phyloP scores from a whole-genome alignment of 129 eudicot species.

The Gnaphalium uliginosum region DNA sequence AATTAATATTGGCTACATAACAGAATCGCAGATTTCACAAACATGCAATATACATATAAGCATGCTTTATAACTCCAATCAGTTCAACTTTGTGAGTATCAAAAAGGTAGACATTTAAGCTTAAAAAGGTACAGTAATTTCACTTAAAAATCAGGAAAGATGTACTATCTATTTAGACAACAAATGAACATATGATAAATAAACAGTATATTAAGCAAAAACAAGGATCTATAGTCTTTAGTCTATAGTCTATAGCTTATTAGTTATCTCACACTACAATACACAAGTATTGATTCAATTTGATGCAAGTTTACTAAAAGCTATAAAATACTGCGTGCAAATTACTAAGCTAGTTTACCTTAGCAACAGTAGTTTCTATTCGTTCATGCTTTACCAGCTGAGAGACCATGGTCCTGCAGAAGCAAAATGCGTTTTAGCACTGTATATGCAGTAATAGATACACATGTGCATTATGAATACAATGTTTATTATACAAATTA shows the following conservation, averaged over 20 bases:
- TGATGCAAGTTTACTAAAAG: neutral
- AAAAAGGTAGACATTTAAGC: neutral
- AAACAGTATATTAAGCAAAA: neutral
- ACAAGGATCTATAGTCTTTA: neutral
- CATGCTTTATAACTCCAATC: constrained; percentile 5
- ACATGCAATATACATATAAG: neutral
- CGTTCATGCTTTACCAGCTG: constrained; percentile 96
- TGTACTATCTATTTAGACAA: neutral
- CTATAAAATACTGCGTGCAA: neutral
- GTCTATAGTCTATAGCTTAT: neutral
- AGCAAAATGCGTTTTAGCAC: neutral
- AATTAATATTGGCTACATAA: neutral
- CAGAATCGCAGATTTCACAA: neutral
- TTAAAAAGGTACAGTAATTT: neutral
- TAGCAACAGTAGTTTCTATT: constrained; percentile 90
- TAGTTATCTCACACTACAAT: neutral
- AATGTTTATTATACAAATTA: neutral
- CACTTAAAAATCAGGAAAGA: neutral
- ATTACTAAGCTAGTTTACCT: constrained; percentile 44
- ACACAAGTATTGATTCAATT: neutral
- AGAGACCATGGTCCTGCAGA: constrained; percentile 87
- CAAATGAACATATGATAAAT: neutral
- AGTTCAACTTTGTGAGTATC: constrained; percentile 6
- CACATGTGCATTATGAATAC: neutral
- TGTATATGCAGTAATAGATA: neutral